These are phyloP conservation scores for Hordeum pubiflorum DNA, from an alignment of 202 grass and related monocot species.

Conservation along the genomic window DNA sequence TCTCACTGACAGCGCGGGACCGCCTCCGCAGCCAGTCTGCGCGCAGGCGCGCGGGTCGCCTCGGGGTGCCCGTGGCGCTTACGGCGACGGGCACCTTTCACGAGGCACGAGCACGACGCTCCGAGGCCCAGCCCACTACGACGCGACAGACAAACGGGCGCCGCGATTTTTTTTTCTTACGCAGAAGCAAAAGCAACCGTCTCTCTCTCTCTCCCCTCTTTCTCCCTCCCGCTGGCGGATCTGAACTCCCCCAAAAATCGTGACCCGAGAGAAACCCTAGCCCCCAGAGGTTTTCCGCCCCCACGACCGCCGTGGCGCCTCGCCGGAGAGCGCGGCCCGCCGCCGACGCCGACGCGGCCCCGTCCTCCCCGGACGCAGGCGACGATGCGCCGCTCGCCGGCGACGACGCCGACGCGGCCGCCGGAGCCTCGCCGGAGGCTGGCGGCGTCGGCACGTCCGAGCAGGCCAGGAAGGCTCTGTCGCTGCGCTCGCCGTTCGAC, in stretches of 20 bases:
- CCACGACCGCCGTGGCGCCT: conserved; percentile 29
- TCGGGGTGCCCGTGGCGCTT: conserved; percentile 1
- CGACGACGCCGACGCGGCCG: background rate
- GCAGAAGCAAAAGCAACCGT: background rate
- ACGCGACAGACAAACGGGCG: conserved; percentile 33
- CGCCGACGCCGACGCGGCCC: conserved; percentile 11
- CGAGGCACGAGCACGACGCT: conserved; percentile 26
- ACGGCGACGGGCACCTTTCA: background rate
- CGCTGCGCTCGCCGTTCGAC: conserved; percentile 72
- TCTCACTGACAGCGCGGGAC: background rate
- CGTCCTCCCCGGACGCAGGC: conserved; percentile 26
- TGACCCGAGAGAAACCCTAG: conserved; percentile 89
- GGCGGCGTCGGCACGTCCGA: conserved; percentile 31
- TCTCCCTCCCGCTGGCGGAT: conserved; percentile 34
- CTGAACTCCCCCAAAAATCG: conserved; percentile 40
- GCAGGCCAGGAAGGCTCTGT: conserved; percentile 79
- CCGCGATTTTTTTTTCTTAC: conserved; percentile 17
- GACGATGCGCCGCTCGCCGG: conserved; percentile 23
- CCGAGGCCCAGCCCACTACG: conserved; percentile 40
- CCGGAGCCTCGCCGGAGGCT: conserved; percentile 11
- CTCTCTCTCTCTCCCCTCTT: background rate
- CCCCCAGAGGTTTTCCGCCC: conserved; percentile 43
- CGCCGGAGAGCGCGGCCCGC: conserved; percentile 36
- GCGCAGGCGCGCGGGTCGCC: rapidly evolving
- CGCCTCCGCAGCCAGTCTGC: background rate